Conservation (phyloP, 495 filamentous ascomycete genomes). For the Glutinoglossum americanum region DNA sequence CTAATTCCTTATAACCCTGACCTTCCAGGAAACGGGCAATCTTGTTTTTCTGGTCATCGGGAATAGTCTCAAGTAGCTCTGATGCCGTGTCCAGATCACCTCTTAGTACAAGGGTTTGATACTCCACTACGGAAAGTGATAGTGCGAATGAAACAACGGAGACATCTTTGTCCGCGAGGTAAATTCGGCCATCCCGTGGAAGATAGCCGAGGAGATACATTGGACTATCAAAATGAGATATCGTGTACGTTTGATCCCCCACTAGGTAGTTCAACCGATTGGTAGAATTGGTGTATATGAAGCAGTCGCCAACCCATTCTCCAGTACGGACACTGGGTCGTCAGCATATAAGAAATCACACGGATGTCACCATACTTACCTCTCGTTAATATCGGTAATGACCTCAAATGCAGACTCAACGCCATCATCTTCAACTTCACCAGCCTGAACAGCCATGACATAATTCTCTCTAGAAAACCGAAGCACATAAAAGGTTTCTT, state of each 20-base stretch:
- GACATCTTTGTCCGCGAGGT: conserved; percentile 89
- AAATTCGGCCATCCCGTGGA: conserved; percentile 77
- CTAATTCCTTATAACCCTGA: conserved; percentile 87
- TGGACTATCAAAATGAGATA: conserved; percentile 85
- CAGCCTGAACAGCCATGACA: conserved; percentile 54
- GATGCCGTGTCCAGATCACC: conserved; percentile 86
- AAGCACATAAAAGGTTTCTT: conserved; percentile 88
- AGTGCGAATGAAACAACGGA: conserved; percentile 75
- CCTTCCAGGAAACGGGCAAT: conserved; percentile 96
- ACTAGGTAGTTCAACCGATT: conserved; percentile 97
- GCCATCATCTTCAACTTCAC: conserved; percentile 78
- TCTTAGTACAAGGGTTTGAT: conserved; percentile 87
- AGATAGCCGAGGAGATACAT: conserved; percentile 95
- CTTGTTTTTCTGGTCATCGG: conserved; percentile 83
- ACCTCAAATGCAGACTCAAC: conserved; percentile 95
- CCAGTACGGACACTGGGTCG: conserved; percentile 58
- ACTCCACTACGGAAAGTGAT: conserved; percentile 86
- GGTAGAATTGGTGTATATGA: conserved; percentile 93
- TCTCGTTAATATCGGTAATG: conserved; percentile 85
- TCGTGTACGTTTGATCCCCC: conserved; percentile 95
- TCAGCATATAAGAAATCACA: neutral
- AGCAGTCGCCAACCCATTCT: conserved; percentile 94
- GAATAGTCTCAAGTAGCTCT: conserved; percentile 63
- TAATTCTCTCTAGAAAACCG: conserved; percentile 80
- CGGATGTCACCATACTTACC: conserved; percentile 21